Base-by-base conservation (phyloP, 169 alveolate genomes). In the Babesia ovata region DNA sequence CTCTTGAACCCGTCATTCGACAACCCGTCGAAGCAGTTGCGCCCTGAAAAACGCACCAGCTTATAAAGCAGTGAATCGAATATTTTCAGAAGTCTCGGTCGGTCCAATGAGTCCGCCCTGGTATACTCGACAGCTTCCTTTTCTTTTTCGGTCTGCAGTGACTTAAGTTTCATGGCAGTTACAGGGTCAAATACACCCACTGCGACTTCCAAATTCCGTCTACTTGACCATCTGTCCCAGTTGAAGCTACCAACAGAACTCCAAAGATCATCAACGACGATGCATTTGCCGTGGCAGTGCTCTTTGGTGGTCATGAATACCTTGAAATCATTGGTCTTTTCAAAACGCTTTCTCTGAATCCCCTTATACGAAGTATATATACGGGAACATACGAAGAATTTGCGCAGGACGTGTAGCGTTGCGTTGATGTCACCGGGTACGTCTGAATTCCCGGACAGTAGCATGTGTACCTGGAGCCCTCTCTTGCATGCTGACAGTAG, bases 371-470 rank as follows among this genome's bases (percentile, higher is more conserved):
- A 24, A 2, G 24, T 8, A 22, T 19, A 52, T 13, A 16, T 26
- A 59, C 16, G 54, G 39, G 39, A 49, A 66, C 81, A 19, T 87
- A 77, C 84, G 28, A 85, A 77, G 22, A 92, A 86, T 56, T 88
- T 91, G 58, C 86, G 82, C 22, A 88, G 78, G 19, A 92, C 85
- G 74, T 92, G 86, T 52, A 84, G 73, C 13, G 94, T 91, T 3
- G 95, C 92, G 29, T 85, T 86, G 6, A 88, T 84, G 66, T 92
- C 95, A 19, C 95, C 94, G 11, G 78, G 79, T 14, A 92, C 70
- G 44, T 92, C 95, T 17, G 95, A 92, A 44, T 85, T 91, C 28
- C 95, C 95, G 22, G 95, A 92, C 24, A 92, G 79, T 21, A 92
- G 86, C 76, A 92, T 75, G 48, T 86, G 84, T 22, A 92, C 67